Base-by-base conservation (phyloP, 345 rosid genomes). In the Garcia nutans region DNA sequence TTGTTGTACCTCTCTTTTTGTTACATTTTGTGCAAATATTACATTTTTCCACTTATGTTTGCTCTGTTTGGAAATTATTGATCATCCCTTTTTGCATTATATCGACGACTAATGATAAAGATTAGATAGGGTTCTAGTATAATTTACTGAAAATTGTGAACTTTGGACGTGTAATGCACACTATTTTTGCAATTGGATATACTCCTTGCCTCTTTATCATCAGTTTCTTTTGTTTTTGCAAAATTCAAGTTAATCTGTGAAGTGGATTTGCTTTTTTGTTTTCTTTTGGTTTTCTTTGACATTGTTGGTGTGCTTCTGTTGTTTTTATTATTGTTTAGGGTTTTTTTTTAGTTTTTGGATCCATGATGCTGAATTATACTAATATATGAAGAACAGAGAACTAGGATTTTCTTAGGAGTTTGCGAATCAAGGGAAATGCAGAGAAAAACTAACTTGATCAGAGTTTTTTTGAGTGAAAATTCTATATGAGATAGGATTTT, bases 61-160 rank as follows among this genome's bases (percentile, higher is more conserved):
- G 73, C 70, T 77, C 57, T 68, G 26, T 74, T 50, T 70, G 71
- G 77, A 19, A 56, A 22, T 31, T 54, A 64, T 54, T 44, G 16
- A 9, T 61, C 17, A 65, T 54, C 62, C 31, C 72, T 65, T 45
- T 23, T 11, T 60, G 62, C 49, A n/a, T 67, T 65, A n/a, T 60
- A 56, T 66, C 42, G 47, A 66, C 59, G 4, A 64, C 31, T 78
- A 67, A 37, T 80, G 76, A 62, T 20, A 11, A 52, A 70, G 23
- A 76, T n/a, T 37, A 8, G 56, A 47, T 22, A 63, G 78, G 77
- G 75, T 52, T 85, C 61, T 68, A 65, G 68, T 79, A 49, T 61
- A 57, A 72, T 57, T 69, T 70, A 24, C 73, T 70, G 80, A 62
- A 71, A 61, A 66, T 44, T 50, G 55, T 68, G 11, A 37, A 23